Evolutionary conservation across 2,329 filamentous ascomycete genomes (phyloP).

Genomic region (Lachnellula subtilissima): DNA sequence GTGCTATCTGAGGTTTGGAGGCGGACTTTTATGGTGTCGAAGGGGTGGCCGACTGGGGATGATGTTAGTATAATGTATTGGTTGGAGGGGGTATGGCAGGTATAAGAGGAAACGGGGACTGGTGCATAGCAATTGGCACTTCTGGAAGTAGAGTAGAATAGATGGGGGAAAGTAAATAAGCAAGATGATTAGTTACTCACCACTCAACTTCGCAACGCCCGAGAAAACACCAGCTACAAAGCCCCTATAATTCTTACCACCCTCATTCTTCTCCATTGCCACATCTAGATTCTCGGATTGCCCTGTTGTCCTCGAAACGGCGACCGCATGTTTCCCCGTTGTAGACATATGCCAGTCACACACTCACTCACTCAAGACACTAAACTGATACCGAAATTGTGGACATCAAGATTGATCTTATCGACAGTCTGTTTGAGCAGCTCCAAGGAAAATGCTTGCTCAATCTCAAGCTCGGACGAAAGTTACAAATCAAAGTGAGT

Average conservation of each 20-base stretch:
- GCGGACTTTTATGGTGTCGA: slow-evolving; percentile 96
- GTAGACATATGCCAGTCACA: neutral
- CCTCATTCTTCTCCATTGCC: slow-evolving; percentile 23
- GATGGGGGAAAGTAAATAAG: neutral
- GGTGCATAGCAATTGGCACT: neutral
- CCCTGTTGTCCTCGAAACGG: neutral
- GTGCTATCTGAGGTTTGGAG: slow-evolving; percentile 76
- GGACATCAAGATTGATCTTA: neutral
- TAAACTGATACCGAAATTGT: neutral
- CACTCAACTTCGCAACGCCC: slow-evolving; percentile 82
- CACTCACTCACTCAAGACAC: neutral
- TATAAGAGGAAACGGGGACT: slow-evolving; percentile 30
- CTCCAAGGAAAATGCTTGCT: neutral
- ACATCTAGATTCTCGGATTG: neutral
- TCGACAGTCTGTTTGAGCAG: neutral
- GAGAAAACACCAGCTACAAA: slow-evolving; percentile 97
- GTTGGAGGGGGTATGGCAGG: no score
- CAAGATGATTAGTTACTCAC: slow-evolving; percentile 42
- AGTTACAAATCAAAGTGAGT: neutral
- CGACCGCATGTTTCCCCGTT: neutral
- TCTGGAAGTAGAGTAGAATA: neutral
- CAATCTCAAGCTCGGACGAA: neutral
- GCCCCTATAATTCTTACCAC: slow-evolving; percentile 68
- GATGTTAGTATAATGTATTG: neutral
- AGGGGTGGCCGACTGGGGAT: slow-evolving; percentile 60